Evolutionary conservation across 1,284 basidiomycete species (phyloP), one percentile per base, ranked within the genome.

Genomic region (Lentinus polychrous): DNA sequence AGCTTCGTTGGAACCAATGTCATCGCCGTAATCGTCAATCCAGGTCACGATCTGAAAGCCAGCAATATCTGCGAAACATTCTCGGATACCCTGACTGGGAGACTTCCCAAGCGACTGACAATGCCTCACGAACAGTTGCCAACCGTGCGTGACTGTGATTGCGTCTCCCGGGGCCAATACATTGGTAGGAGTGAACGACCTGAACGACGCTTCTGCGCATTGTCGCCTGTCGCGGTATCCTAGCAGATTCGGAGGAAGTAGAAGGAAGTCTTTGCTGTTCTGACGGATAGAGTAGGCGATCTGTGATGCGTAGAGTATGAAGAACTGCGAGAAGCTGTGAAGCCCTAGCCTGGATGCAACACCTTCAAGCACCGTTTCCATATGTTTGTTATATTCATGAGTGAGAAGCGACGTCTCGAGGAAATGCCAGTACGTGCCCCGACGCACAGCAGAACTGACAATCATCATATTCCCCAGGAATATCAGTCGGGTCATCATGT

Each of bases 391-490:
- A 59, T 83, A 88, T 15, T 58, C 56, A 11, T 68, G 57, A 10
- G 66, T 68, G 55, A 69, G 66, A 36, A 75, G 71, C 54, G 70
- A 81, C 43, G 81, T 76, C 62, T 94, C 91, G 49, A 97, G 71
- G 33, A 98, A 64, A 64, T 94, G 85, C 78, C 87, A 94, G 59
- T 95, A 91, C 1, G 92, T 79, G 0, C 83, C 85, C n/a, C 88
- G 78, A n/a, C 94, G 79, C 10, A 89, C 78, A 1, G 79, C 76
- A 1, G 91, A 86, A 60, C 83, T 89, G 15, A 83, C 77, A 27
- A 97, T 76, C 70, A 94, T 86, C 52, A 90, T 78, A 63, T 97
- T 97, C 20, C 85, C 83, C 23, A 94, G 71, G 52, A 79, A 83
- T 12, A 97, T 66, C 17, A 91, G 74, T 36, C 90, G 79, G 8